Evolutionary conservation across 2,329 filamentous ascomycete species (phyloP), one percentile per base, ranked within the genome.

Genomic region (Mycocentrospora acerina): DNA sequence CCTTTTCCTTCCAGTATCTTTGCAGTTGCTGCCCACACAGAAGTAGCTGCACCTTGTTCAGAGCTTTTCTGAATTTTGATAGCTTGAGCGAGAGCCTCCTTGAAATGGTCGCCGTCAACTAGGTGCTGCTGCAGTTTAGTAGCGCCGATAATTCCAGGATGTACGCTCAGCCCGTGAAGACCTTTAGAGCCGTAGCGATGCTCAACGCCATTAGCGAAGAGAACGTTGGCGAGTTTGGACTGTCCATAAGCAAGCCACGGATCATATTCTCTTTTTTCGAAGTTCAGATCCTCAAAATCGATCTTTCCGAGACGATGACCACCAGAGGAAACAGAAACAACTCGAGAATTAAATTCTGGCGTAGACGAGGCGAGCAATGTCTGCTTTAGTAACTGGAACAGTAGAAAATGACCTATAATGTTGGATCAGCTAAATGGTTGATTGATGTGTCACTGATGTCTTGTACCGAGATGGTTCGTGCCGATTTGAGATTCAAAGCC

Each of bases 401-500:
- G 66, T 0, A 79, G 70, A 46, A 75, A 75, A 24, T 75, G 71
- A 66, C 62, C n/a, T n/a, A n/a, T n/a, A n/a, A n/a, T n/a, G n/a
- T n/a, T n/a, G n/a, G n/a, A n/a, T n/a, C n/a, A n/a, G n/a, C n/a
- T n/a, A n/a, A n/a, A n/a, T n/a, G n/a, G n/a, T n/a, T n/a, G n/a
- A n/a, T n/a, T n/a, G n/a, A n/a, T n/a, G n/a, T n/a, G n/a, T n/a
- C n/a, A n/a, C n/a, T n/a, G n/a, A n/a, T n/a, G n/a, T n/a, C n/a
- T n/a, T n/a, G n/a, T n/a, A n/a, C n/a, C 69, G 2, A 82, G 59
- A 50, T 81, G 71, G 53, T 80, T 80, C 5, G 69, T 73, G 24
- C 70, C 77, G 42, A 81, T 73, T 40, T 80, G 76, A 0, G 55
- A 54, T 48, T 81, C 77, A 26, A 51, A 72, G 16, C 73, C 74